phyloP scores from a whole-genome alignment of 768 basidiomycete genomes.

The Tylopilus sp. region DNA sequence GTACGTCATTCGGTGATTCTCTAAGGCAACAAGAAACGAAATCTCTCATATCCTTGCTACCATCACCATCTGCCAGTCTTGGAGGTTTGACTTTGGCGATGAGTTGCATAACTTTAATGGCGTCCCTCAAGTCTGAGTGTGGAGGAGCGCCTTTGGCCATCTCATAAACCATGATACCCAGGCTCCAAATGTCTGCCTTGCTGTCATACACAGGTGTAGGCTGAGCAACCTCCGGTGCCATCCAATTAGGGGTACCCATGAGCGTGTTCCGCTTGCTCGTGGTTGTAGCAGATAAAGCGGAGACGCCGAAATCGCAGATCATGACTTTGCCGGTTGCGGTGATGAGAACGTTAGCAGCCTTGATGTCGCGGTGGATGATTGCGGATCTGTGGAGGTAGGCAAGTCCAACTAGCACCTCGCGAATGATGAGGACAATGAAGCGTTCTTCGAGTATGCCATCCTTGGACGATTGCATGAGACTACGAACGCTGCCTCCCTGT shows the following conservation, averaged over 20 bases:
- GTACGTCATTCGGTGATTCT: slow-evolving; percentile 75
- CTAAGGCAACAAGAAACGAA: slow-evolving; percentile 82
- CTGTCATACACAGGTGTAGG: slow-evolving; percentile 88
- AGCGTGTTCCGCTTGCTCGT: slow-evolving; percentile 94
- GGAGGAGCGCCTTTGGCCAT: slow-evolving; percentile 97
- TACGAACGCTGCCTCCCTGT: slow-evolving; percentile 89
- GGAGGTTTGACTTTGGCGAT: slow-evolving; percentile 87
- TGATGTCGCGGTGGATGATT: slow-evolving; percentile 97
- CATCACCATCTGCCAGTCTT: slow-evolving; percentile 70
- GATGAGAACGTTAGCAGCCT: slow-evolving; percentile 94
- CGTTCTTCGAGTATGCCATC: slow-evolving; percentile 81
- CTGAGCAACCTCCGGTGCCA: slow-evolving; percentile 98
- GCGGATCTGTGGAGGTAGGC: slow-evolving; percentile 89
- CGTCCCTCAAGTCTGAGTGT: slow-evolving; percentile 79
- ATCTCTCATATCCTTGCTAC: slow-evolving; percentile 82
- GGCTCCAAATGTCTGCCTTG: slow-evolving; percentile 97
- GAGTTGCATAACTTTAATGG: slow-evolving; percentile 82
- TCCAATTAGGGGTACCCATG: slow-evolving; percentile 98
- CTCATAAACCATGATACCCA: slow-evolving; percentile 95
- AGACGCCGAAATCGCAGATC: slow-evolving; percentile 98
- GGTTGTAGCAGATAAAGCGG: slow-evolving; percentile 79
- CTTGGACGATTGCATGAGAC: slow-evolving; percentile 85
- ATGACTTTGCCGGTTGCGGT: slow-evolving; percentile 87
- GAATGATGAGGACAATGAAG: slow-evolving; percentile 80
- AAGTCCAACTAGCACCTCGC: slow-evolving; percentile 86